phyloP scores from a whole-genome alignment of 2,329 filamentous ascomycete species.

The Verticillium nonalfalfae region DNA sequence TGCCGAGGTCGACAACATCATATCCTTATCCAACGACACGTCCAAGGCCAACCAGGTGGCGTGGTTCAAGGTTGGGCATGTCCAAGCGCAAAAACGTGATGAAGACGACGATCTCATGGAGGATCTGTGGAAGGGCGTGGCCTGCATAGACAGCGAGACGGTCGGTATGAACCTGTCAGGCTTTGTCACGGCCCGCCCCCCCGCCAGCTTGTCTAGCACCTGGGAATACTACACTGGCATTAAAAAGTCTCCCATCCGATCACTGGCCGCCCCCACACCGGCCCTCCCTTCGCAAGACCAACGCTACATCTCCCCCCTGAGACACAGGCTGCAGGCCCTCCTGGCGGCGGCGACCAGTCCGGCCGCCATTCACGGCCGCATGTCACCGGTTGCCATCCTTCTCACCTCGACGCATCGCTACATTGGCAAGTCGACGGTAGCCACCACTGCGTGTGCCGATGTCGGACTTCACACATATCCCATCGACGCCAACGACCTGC shows the following conservation, averaged over 20 bases:
- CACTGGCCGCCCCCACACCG: slow-evolving; percentile 23
- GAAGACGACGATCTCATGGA: slow-evolving; percentile 56
- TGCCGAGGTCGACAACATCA: slow-evolving; percentile 66
- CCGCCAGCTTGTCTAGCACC: slow-evolving; percentile 65
- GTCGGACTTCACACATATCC: slow-evolving; percentile 84
- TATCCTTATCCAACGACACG: slow-evolving; percentile 41
- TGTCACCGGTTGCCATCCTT: slow-evolving; percentile 83
- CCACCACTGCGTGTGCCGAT: slow-evolving; percentile 72
- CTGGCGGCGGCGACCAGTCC: slow-evolving; percentile 85
- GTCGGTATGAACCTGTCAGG: slow-evolving; percentile 91
- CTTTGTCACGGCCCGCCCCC: slow-evolving; percentile 74
- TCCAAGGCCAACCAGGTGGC: slow-evolving; percentile 57
- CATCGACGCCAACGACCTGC: slow-evolving; percentile 88
- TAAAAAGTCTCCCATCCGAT: slow-evolving; percentile 54
- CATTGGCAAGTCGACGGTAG: slow-evolving; percentile 84
- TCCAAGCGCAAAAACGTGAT: slow-evolving; percentile 46
- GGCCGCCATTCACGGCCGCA: slow-evolving; percentile 76
- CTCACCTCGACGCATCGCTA: slow-evolving; percentile 87
- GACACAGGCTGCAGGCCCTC: slow-evolving; percentile 72
- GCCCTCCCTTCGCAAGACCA: slow-evolving; percentile 35
- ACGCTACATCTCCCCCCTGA: slow-evolving; percentile 51
- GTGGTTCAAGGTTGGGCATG: slow-evolving; percentile 87
- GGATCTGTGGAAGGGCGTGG: slow-evolving; percentile 78
- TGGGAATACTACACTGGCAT: slow-evolving; percentile 90
- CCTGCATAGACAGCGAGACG: slow-evolving; percentile 76